Evolutionary conservation across 257 asterid species (phyloP).

Genomic region (Fraxinus anomala): DNA sequence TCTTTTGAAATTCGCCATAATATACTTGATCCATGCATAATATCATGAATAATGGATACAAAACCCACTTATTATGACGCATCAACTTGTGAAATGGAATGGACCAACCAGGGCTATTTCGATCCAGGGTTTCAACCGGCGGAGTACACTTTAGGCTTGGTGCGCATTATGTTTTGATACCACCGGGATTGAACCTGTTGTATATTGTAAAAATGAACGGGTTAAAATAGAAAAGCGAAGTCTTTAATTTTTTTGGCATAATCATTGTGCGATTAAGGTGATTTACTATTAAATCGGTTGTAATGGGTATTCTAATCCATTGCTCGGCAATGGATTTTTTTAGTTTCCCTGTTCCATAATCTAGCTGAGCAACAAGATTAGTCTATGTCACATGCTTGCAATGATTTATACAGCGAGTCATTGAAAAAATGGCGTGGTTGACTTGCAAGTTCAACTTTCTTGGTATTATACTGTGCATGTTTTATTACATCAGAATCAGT

Average conservation of each 20-base stretch:
- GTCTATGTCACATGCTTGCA: conserved; percentile 44
- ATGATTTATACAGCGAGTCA: conserved; percentile 47
- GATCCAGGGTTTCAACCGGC: too few relatives aligned
- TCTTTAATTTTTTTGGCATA: background rate
- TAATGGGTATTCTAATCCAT: background rate
- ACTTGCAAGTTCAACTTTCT: conserved; percentile 48
- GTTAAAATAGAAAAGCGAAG: background rate
- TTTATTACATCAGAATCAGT: background rate
- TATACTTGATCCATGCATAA: too few relatives aligned
- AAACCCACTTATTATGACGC: too few relatives aligned
- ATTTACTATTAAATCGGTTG: background rate
- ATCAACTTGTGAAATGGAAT: too few relatives aligned
- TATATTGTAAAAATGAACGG: too few relatives aligned
- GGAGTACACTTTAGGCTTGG: too few relatives aligned
- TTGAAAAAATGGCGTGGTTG: conserved; percentile 58
- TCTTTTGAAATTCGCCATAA: too few relatives aligned
- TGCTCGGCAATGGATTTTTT: conserved; percentile 52
- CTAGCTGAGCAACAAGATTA: conserved; percentile 45
- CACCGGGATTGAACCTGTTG: too few relatives aligned
- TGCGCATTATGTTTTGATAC: too few relatives aligned
- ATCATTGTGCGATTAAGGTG: background rate
- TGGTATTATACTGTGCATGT: conserved; percentile 24
- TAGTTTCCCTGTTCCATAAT: conserved; percentile 45
- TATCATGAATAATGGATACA: too few relatives aligned
- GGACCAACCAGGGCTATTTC: too few relatives aligned